Conservation (phyloP, 1,284 basidiomycete genomes). For the Exobasidium cylindrosporum region DNA sequence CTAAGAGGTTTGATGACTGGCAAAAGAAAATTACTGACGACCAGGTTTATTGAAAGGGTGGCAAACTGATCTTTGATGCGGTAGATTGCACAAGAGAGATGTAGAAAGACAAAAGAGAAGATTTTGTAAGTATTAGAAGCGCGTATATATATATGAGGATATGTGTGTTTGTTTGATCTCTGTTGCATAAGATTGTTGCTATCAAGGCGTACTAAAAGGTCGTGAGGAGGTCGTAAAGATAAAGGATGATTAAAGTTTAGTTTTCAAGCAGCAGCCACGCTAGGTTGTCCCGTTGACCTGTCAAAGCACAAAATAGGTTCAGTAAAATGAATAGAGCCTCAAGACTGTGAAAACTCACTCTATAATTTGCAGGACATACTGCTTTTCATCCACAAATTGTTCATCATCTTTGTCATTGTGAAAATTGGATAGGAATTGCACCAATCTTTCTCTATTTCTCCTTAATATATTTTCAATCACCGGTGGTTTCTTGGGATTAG, state of each 20-base stretch:
- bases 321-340: background rate
- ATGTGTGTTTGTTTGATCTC: background rate
- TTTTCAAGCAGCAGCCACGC: constrained; percentile 6
- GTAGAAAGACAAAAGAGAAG: background rate
- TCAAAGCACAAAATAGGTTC: background rate
- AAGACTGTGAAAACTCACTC: constrained; percentile 18
- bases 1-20: no score
- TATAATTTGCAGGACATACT: constrained; percentile 53
- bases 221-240: no score
- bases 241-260: background rate
- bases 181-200: no score
- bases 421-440: constrained; percentile 84
- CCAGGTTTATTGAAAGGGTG: no score
- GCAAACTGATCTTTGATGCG: no score
- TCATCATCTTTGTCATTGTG: constrained; percentile 89
- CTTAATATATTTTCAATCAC: constrained; percentile 87
- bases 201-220: constrained; percentile 3
- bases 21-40: no score
- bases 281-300: constrained; percentile 17
- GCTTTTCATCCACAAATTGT: constrained; percentile 54
- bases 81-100: no score
- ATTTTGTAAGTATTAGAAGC: no score
- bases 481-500: constrained; percentile 96
- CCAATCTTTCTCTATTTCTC: constrained; percentile 88
- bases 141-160: background rate